Evolutionary conservation across 768 basidiomycete species (phyloP).

Genomic region (Xerocomellus intermedius): DNA sequence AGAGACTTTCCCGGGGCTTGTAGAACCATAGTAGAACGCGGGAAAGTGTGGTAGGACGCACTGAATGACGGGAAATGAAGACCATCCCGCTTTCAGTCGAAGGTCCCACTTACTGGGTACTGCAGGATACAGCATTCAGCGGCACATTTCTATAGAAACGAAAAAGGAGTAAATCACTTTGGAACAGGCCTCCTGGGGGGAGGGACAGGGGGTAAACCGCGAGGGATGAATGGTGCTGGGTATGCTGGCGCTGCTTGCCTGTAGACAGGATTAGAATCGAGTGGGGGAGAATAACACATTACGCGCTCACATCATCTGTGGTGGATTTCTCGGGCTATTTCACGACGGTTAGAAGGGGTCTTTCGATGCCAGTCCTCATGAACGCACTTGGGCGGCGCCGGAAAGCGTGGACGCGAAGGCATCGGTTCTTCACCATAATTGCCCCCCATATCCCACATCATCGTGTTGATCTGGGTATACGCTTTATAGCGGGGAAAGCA

Average conservation of each 20-base stretch:
- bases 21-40: slow-evolving; percentile 18
- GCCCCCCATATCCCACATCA: slow-evolving; percentile 30
- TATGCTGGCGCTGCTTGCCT: slow-evolving; percentile 20
- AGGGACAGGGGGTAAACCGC: slow-evolving; percentile 16
- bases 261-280: not conserved
- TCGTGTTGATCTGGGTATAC: slow-evolving; percentile 33
- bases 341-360: not conserved
- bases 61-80: slow-evolving; percentile 19
- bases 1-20: not conserved
- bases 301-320: slow-evolving; percentile 14
- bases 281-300: not conserved
- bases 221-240: slow-evolving; percentile 17
- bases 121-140: slow-evolving; percentile 10
- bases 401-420: slow-evolving; percentile 15
- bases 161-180: slow-evolving; percentile 16
- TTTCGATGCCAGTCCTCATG: not conserved
- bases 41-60: slow-evolving; percentile 27
- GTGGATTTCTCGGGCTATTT: slow-evolving; percentile 10
- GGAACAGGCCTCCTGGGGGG: slow-evolving; percentile 17
- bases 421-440: slow-evolving; percentile 11
- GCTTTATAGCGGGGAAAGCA: slow-evolving; percentile 34
- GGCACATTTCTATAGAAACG: not conserved
- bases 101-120: slow-evolving; percentile 26
- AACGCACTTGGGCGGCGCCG: slow-evolving; percentile 20
- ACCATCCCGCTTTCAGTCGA: slow-evolving; percentile 4